Conservation (phyloP, 768 basidiomycete species). For the Collybiopsis luxurians region DNA sequence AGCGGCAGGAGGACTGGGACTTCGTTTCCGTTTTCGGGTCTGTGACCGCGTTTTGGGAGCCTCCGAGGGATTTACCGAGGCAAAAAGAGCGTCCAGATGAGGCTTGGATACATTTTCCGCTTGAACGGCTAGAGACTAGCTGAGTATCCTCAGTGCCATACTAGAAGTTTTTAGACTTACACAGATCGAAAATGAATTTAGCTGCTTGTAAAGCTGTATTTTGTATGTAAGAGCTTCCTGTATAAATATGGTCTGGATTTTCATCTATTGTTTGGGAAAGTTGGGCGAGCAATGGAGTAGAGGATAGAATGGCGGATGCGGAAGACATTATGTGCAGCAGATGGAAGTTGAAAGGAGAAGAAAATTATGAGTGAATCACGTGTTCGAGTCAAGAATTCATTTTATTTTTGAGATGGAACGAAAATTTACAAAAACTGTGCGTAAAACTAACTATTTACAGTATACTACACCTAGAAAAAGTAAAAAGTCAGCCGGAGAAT, state of each 20-base stretch:
- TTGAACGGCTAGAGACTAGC: constrained; percentile 29
- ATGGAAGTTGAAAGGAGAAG: too few relatives aligned
- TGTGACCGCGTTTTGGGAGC: constrained; percentile 78
- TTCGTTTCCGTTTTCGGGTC: constrained; percentile 45
- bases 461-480: too few relatives aligned
- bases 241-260: constrained; percentile 52
- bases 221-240: constrained; percentile 51
- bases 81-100: constrained; percentile 63
- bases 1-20: constrained; percentile 27
- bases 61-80: constrained; percentile 61
- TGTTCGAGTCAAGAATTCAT: too few relatives aligned
- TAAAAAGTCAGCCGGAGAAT: too few relatives aligned
- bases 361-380: too few relatives aligned
- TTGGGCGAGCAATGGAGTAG: constrained; percentile 36
- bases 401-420: too few relatives aligned
- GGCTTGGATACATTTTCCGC: constrained; percentile 65
- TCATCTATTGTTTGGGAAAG: constrained; percentile 57
- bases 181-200: constrained; percentile 74
- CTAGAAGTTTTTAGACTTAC: constrained; percentile 40
- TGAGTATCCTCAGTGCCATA: too few relatives aligned
- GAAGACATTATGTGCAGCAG: constrained; percentile 8
- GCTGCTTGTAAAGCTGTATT: constrained; percentile 62
- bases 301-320: constrained; percentile 3
- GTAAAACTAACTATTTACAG: too few relatives aligned
- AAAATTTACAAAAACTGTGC: too few relatives aligned